Evolutionary conservation across 768 basidiomycete species (phyloP).

Genomic region (Filobasidium wieringae): DNA sequence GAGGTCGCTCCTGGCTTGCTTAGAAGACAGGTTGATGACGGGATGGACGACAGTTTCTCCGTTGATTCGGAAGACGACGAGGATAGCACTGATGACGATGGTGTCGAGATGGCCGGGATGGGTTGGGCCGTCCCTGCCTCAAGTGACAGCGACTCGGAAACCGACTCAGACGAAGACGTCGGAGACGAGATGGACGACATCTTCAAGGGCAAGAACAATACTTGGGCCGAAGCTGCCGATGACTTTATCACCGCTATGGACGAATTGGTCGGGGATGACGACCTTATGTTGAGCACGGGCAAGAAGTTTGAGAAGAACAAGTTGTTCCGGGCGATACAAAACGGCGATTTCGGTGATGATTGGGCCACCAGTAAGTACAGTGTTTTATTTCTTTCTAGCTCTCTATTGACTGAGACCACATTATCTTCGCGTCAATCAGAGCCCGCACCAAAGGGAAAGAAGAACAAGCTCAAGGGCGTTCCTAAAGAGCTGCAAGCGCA

Average conservation of each 20-base stretch:
- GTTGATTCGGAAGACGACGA: constrained; percentile 9
- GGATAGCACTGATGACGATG: constrained; percentile 15
- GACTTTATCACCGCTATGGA: constrained; percentile 47
- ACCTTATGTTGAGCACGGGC: constrained; percentile 42
- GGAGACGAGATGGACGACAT: constrained; percentile 19
- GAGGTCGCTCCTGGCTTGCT: constrained; percentile 7
- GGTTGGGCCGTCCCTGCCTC: constrained; percentile 2
- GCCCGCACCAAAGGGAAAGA: constrained; percentile 24
- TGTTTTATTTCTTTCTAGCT: neutral
- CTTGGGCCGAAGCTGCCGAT: constrained; percentile 51
- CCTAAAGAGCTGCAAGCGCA: constrained; percentile 52
- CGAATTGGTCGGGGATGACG: constrained; percentile 51
- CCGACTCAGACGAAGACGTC: constrained; percentile 37
- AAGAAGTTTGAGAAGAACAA: constrained; percentile 47
- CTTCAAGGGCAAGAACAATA: constrained; percentile 28
- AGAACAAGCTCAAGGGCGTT: constrained; percentile 45
- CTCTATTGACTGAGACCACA: constrained; percentile 4
- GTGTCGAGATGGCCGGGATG: constrained; percentile 13
- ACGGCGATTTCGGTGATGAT: constrained; percentile 45
- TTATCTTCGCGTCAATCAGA: constrained; percentile 13
- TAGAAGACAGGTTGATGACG: constrained; percentile 4
- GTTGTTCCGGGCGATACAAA: constrained; percentile 51
- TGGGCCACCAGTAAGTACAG: constrained; percentile 8
- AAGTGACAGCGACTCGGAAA: constrained; percentile 15
- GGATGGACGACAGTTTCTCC: neutral